Conservation (phyloP, 1,139 yeast species). For the Geotrichum phurueaensis region DNA sequence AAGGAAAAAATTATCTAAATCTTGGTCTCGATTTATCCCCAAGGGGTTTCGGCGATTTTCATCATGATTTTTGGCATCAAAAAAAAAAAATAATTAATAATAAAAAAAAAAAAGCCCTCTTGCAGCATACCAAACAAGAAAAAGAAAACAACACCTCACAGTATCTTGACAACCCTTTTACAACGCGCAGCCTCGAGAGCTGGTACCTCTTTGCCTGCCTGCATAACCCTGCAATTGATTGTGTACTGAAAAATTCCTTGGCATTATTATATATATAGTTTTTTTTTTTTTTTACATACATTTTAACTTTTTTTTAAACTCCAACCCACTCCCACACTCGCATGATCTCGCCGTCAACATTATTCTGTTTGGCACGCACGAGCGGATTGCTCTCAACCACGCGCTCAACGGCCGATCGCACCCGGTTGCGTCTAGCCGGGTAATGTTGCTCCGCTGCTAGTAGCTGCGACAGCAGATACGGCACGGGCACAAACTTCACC, state of each 20-base stretch:
- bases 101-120: too few relatives aligned
- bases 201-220: too few relatives aligned
- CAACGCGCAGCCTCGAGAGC: too few relatives aligned
- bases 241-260: neutral
- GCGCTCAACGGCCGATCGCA: conserved; percentile 60
- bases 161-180: too few relatives aligned
- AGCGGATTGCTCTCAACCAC: conserved; percentile 63
- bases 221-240: too few relatives aligned
- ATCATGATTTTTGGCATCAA: neutral
- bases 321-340: conserved; percentile 89
- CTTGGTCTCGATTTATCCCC: neutral
- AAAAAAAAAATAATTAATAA: neutral
- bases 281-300: neutral
- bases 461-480: conserved; percentile 64
- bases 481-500: conserved; percentile 56
- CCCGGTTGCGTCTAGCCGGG: conserved; percentile 43
- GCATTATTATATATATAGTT: neutral
- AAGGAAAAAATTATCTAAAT: neutral
- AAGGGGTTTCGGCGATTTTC: neutral
- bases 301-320: neutral
- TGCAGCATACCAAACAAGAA: too few relatives aligned
- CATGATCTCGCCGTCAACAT: conserved; percentile 80
- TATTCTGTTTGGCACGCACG: conserved; percentile 49
- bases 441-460: conserved; percentile 38
- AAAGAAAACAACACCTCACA: too few relatives aligned